Base-by-base conservation (phyloP, 2,329 filamentous ascomycete genomes). In the Teratosphaeria gauchensis region DNA sequence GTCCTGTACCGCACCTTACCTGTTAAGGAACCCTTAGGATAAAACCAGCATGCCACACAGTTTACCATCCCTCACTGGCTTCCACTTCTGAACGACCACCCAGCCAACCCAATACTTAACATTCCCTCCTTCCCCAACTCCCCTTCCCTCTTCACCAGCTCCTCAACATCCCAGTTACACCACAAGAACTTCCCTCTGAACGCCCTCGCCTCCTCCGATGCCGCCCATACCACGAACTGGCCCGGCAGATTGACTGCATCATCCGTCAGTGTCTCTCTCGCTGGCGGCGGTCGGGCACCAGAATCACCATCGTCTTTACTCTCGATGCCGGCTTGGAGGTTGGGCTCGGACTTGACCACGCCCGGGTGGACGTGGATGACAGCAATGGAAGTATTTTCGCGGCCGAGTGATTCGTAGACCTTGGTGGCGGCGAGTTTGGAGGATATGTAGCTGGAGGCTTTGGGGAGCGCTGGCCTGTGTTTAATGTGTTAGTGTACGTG, bases 361-460 rank as follows among this genome's bases (percentile, higher is more conserved):
- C 77, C 77, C 1, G 77, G 76, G 7, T 79, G 77, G 2, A 76
- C 64, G 53, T 67, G 69, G 14, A 73, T 70, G n/a, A 78, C 66
- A 4, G 35, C 14, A 11, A 42, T 42, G 35, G 35, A 42, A 0
- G 75, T 74, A 31, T 78, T 71, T 60, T 74, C 73, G 8, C 64
- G 65, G 1, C 65, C 66, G 1, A 77, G 59, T 32, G 69, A 72
- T 19, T 75, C 70, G 30, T 73, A 68, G 54, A 78, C 60, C 33
- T 74, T 74, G 2, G 65, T 48, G 0, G 61, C 62, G 0, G 73
- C 77, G 9, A 70, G 58, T 57, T 79, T 78, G 1, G 65, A 64
- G 0, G 69, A 61, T 0, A 66, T 65, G 58, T 78, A 79, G 0
- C 65, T 56, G 5, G 58, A 68, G 32, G 59, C 9, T 9, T 42